Evolutionary conservation across 148 eudicot species (phyloP).

Genomic region (Camellia granthamiana): DNA sequence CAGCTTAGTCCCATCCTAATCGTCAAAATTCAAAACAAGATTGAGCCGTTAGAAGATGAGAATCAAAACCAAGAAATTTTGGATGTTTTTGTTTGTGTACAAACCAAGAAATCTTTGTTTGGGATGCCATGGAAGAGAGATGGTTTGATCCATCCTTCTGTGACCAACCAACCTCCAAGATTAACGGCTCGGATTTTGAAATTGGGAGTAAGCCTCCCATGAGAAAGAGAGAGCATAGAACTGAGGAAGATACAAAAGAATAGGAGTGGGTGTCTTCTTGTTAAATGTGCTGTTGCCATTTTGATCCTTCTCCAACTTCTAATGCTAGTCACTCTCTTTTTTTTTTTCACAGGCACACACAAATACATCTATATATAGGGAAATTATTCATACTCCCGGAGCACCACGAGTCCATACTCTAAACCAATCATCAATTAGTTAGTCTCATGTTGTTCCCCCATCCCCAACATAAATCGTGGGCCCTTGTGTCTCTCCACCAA

Average conservation of each 20-base stretch:
- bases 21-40: not conserved
- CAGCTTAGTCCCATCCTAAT: slow-evolving; percentile 65
- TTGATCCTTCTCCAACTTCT: not conserved
- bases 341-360: not conserved
- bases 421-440: too few species aligned
- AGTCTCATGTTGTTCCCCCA: too few species aligned
- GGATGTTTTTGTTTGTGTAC: not conserved
- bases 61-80: too few species aligned
- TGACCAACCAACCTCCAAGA: slow-evolving; percentile 75
- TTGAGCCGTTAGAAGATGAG: not conserved
- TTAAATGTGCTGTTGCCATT: not conserved
- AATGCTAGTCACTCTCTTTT: too few species aligned
- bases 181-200: slow-evolving; percentile 45
- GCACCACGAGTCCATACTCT: too few species aligned
- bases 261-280: not conserved
- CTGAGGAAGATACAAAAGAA: slow-evolving; percentile 6
- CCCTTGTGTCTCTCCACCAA: too few species aligned
- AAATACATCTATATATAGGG: too few species aligned
- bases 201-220: slow-evolving; percentile 13
- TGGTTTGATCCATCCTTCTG: slow-evolving; percentile 77
- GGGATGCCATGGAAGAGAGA: slow-evolving; percentile 67
- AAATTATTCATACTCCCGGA: too few species aligned
- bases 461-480: too few species aligned
- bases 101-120: slow-evolving; percentile 59
- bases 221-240: slow-evolving; percentile 17